phyloP scores from a whole-genome alignment of 2,329 filamentous ascomycete species.

The Beauveria asiatica region DNA sequence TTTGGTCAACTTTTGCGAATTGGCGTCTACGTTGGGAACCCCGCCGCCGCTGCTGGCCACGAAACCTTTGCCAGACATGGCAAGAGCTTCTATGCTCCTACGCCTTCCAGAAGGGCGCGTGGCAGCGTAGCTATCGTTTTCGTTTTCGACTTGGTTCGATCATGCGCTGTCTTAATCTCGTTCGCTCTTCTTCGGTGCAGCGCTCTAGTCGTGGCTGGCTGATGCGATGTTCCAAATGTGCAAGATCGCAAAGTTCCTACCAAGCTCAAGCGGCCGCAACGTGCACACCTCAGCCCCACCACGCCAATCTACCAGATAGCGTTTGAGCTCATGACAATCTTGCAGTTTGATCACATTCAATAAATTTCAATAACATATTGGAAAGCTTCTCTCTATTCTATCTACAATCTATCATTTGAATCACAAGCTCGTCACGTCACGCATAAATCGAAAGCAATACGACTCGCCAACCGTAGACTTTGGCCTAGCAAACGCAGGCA shows the following conservation, averaged over 20 bases:
- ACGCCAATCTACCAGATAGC: no score
- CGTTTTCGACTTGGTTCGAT: not conserved
- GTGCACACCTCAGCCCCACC: constrained; percentile 1
- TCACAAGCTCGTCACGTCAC: not conserved
- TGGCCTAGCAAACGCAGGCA: not conserved
- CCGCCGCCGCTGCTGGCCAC: constrained; percentile 22
- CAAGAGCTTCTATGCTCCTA: not conserved
- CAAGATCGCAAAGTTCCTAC: not conserved
- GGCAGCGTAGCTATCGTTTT: not conserved
- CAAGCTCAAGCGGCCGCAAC: no score
- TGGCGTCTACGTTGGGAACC: constrained; percentile 67
- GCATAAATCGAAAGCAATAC: not conserved
- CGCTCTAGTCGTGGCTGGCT: not conserved
- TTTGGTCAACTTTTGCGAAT: constrained; percentile 71
- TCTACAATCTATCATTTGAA: not conserved
- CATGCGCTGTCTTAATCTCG: not conserved
- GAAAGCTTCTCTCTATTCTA: no score
- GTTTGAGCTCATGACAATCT: no score
- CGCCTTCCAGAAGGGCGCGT: not conserved
- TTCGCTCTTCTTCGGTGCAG: not conserved
- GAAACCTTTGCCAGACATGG: constrained; percentile 41
- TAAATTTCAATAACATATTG: no score
- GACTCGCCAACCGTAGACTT: not conserved
- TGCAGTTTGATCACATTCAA: no score
- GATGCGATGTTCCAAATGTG: not conserved